Evolutionary conservation across 306 rosid genomes (phyloP), one percentile per base, ranked within the genome.

Genomic region (Cicer bijugum): DNA sequence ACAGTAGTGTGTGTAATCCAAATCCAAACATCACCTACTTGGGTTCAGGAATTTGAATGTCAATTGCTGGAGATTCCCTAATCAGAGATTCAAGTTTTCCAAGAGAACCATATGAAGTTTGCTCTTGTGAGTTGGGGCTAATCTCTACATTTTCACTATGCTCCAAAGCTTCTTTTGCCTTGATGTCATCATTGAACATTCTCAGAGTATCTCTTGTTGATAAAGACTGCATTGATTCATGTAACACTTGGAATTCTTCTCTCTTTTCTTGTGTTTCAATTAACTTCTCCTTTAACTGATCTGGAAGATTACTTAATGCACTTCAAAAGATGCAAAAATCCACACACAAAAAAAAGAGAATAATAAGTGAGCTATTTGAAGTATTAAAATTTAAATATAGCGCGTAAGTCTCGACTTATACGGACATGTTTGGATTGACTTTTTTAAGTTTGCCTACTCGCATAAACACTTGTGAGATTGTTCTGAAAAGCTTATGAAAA

Each of bases 281-380:
- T 80, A 85, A 51, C 84, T 80, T 86, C 75, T 86, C 91, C 68
- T 84, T 87, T 75, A 86, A 63, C 71, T 75, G 82, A 19, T 79
- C 95, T 6, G 92, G 90, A 81, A 92, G 91, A 64, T 53, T 69
- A 46, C 97, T 87, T 73, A 90, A 72, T 9, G 88, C 86, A 82
- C 98, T 90, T 82, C 81, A 80, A 23, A 67, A 9, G 60, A 50
- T 12, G 72, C 55, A 74, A 81, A 79, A 52, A 57, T 57, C 63
- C 53, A 64, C 75, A 57, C 3, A 57, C 3, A 23, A 15, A 67
- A 57, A 57, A 23, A 55, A 23, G 9, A 19, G 20, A 51, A 51
- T 19, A 51, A 15, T 6, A 51, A 72, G 60, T 33, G 19, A 65
- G 67, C 35, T 8, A 51, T 17, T 5, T 28, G 12, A 40, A 45